phyloP scores from a whole-genome alignment of 345 rosid species.

The Eucalyptus tenuipes region DNA sequence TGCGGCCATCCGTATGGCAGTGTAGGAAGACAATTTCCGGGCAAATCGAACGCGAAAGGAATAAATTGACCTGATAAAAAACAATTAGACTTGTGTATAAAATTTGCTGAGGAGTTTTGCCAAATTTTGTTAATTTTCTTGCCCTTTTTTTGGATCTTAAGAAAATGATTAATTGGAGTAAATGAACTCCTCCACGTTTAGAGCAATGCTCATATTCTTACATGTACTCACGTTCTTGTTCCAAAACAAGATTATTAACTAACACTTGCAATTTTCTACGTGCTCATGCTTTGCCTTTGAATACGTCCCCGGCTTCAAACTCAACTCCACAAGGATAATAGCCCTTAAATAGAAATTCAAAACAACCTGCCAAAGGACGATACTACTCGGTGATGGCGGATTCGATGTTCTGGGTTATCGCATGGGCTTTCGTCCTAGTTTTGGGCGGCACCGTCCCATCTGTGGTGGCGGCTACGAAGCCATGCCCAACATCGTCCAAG shows the following conservation, averaged over 20 bases:
- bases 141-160: background rate
- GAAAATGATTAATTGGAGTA: background rate
- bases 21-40: background rate
- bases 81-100: background rate
- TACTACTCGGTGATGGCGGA: background rate
- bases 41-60: background rate
- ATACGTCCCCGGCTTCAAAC: background rate
- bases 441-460: background rate
- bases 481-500: background rate
- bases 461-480: background rate
- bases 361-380: background rate
- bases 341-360: background rate
- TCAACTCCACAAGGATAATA: background rate
- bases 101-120: background rate
- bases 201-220: background rate
- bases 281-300: background rate
- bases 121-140: background rate
- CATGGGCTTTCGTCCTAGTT: background rate
- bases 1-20: background rate
- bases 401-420: background rate
- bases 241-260: background rate
- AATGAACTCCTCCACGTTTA: too few relatives aligned
- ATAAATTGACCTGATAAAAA: background rate
- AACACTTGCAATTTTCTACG: background rate
- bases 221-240: background rate